Conservation (phyloP, 192 early-diverging fungal species). For the Entophlyctis luteolus region DNA sequence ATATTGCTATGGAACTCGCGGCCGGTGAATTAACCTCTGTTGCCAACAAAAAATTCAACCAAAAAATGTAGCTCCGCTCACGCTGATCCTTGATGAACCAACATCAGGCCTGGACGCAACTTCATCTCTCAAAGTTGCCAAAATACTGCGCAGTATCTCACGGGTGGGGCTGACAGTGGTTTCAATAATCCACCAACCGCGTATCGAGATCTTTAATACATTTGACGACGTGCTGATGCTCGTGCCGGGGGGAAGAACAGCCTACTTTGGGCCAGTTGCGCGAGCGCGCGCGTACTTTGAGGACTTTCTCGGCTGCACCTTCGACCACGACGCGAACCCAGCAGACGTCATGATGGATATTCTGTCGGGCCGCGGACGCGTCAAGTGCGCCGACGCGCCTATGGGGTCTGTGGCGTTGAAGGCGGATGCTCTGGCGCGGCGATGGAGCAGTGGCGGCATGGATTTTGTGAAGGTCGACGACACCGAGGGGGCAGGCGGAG, state of each 20-base stretch:
- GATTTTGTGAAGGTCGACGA: neutral
- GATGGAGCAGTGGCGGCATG: neutral
- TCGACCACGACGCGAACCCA: constrained; percentile 24
- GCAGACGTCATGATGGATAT: constrained; percentile 53
- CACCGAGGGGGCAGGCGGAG: neutral
- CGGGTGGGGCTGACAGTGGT: constrained; percentile 61
- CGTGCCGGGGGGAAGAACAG: constrained; percentile 63
- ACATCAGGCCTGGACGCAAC: constrained; percentile 79
- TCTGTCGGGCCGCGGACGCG: constrained; percentile 33
- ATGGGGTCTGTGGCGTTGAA: too few relatives aligned
- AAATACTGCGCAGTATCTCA: constrained; percentile 70
- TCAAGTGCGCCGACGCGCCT: neutral
- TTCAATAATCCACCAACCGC: constrained; percentile 81
- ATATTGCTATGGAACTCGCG: constrained; percentile 79
- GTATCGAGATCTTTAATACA: constrained; percentile 67
- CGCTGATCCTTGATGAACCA: constrained; percentile 85
- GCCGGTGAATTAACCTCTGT: constrained; percentile 34
- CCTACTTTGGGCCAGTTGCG: constrained; percentile 67
- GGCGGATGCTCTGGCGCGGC: neutral
- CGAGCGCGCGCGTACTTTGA: constrained; percentile 35
- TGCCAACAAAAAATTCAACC: neutral
- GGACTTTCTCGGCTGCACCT: constrained; percentile 30
- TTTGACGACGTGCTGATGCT: constrained; percentile 78
- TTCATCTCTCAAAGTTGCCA: constrained; percentile 62
- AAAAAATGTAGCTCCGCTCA: constrained; percentile 53